These are phyloP conservation scores for Pythium guiyangense DNA, from an alignment of 352 stramenopile genomes.

Conservation along the genomic window DNA sequence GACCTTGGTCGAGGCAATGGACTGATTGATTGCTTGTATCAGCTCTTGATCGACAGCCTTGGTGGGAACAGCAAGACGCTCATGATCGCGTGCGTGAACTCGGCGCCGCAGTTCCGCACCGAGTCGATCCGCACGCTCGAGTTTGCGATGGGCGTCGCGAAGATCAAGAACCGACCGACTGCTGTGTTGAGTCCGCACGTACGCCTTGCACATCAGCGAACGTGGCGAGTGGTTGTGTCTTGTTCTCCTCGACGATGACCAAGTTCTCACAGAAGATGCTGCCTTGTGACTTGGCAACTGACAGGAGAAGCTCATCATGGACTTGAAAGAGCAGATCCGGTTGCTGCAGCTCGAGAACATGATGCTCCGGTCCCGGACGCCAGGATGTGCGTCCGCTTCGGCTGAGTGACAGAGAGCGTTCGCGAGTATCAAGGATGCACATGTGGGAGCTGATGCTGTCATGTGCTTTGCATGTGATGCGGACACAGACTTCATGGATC, in stretches of 20 bases:
- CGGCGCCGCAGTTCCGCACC: slow-evolving; percentile 41
- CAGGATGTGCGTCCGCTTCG: slow-evolving; percentile 40
- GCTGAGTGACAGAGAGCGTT: background rate
- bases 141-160: slow-evolving; percentile 76
- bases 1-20: background rate
- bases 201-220: background rate
- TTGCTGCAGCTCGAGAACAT: slow-evolving; percentile 66
- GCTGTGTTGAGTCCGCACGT: slow-evolving; percentile 62
- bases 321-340: slow-evolving; percentile 64
- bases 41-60: slow-evolving; percentile 68
- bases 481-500: slow-evolving; percentile 39
- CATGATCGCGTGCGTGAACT: slow-evolving; percentile 76
- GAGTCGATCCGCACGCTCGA: slow-evolving; percentile 68
- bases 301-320: slow-evolving; percentile 70
- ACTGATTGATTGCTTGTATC: background rate
- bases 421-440: too few species aligned
- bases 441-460: slow-evolving; percentile 1
- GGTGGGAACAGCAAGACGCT: slow-evolving; percentile 73
- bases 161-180: slow-evolving; percentile 73
- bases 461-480: too few species aligned
- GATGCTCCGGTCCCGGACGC: slow-evolving; percentile 57
- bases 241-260: background rate
- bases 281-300: background rate
- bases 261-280: too few species aligned
- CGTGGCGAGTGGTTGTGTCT: background rate